phyloP scores from a whole-genome alignment of 768 basidiomycete species.

The Leucosporidium yakuticum region DNA sequence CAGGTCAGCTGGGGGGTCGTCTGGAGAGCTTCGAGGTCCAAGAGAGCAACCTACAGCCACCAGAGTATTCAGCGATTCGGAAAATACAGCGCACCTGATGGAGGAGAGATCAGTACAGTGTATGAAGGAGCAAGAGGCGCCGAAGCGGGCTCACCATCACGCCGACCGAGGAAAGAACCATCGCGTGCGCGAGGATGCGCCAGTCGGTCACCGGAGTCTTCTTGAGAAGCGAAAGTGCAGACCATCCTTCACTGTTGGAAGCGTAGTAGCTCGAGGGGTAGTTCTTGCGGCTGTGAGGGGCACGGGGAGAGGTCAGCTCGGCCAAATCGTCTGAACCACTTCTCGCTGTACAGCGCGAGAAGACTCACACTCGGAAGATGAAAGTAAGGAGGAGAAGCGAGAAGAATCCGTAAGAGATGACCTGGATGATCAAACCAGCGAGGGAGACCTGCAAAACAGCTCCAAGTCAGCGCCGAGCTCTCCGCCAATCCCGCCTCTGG shows the following conservation, averaged over 20 bases:
- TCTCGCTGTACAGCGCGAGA: not conserved
- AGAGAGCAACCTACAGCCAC: slow-evolving; percentile 50
- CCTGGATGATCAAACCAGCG: not conserved
- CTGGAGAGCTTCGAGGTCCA: too few species aligned
- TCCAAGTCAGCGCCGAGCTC: not conserved
- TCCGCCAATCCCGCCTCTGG: not conserved
- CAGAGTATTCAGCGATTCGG: slow-evolving; percentile 55
- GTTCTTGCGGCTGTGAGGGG: not conserved
- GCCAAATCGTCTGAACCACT: too few species aligned
- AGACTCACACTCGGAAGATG: slow-evolving; percentile 6
- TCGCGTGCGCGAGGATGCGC: slow-evolving; percentile 53
- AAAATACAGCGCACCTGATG: slow-evolving; percentile 53
- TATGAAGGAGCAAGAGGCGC: not conserved
- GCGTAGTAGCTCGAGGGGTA: not conserved
- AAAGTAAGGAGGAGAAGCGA: slow-evolving; percentile 11
- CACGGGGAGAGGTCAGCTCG: not conserved
- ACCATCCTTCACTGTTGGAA: not conserved
- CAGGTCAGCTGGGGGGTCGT: not conserved
- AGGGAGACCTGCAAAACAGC: not conserved
- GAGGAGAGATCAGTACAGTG: slow-evolving; percentile 38
- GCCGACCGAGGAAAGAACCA: slow-evolving; percentile 35
- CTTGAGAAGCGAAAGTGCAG: not conserved
- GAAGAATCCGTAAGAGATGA: too few species aligned
- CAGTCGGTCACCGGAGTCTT: slow-evolving; percentile 46
- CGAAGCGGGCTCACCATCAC: not conserved